Conservation (phyloP, 129 eudicot genomes). For the Mikania micrantha region DNA sequence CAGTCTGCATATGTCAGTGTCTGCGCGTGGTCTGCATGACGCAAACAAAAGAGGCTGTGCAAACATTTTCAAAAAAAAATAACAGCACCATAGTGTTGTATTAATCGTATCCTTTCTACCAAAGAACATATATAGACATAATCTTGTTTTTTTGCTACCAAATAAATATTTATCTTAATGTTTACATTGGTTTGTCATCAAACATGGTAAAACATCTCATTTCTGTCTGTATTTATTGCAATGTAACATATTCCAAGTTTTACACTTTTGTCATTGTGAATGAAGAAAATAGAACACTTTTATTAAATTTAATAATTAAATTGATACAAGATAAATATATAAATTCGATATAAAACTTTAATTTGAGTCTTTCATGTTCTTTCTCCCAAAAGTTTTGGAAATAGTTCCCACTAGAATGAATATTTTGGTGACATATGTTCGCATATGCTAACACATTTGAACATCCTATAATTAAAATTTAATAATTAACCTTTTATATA, state of each 20-base stretch:
- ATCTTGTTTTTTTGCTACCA: no score
- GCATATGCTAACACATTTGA: conserved; percentile 15
- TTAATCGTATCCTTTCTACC: no score
- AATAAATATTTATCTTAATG: no score
- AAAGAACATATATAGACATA: no score
- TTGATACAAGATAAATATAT: neutral
- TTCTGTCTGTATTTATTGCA: neutral
- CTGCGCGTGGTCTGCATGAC: no score
- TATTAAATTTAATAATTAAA: neutral
- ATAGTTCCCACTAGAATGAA: neutral
- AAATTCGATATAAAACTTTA: neutral
- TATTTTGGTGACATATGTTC: neutral
- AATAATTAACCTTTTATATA: neutral
- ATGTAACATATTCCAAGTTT: neutral
- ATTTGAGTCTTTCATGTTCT: neutral
- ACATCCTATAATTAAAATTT: neutral
- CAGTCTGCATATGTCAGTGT: no score
- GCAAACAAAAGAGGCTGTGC: no score
- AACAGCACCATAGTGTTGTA: no score
- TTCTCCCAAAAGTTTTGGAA: neutral
- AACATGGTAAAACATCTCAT: no score
- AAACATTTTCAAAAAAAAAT: no score
- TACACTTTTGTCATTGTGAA: neutral
- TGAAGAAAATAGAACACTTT: neutral
- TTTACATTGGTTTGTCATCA: no score